phyloP scores from a whole-genome alignment of 352 stramenopile species.

The Pelagophyceae sp. region DNA sequence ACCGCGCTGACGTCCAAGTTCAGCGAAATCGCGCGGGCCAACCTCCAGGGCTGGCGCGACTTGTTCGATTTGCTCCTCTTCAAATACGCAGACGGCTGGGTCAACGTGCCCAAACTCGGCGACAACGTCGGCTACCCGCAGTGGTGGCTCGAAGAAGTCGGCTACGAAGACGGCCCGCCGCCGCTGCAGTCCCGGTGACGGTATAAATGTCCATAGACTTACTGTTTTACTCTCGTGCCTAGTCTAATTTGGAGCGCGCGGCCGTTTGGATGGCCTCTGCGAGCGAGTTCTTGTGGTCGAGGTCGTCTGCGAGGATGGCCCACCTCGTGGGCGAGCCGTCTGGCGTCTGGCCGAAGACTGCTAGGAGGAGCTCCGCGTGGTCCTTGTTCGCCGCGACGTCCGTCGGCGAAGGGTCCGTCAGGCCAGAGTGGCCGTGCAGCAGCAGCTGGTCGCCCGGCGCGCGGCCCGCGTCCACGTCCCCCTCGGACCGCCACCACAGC shows the following conservation, averaged over 20 bases:
- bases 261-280: not conserved
- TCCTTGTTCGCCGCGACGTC: not conserved
- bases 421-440: not conserved
- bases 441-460: not conserved
- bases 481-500: not conserved
- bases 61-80: constrained; percentile 40
- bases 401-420: constrained; percentile 5
- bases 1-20: constrained; percentile 21
- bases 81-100: constrained; percentile 40
- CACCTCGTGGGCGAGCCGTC: not conserved
- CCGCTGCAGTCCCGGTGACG: constrained; percentile 37
- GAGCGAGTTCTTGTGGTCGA: not conserved
- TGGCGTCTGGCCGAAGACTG: constrained; percentile 3
- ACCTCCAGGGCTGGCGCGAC: constrained; percentile 28
- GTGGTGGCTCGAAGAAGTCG: constrained; percentile 41
- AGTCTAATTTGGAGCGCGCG: constrained; percentile 13
- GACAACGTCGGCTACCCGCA: constrained; percentile 35
- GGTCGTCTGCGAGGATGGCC: not conserved
- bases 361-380: not conserved
- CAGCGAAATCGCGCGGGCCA: constrained; percentile 24
- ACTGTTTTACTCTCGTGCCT: not conserved
- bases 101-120: constrained; percentile 33
- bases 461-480: constrained; percentile 1
- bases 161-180: constrained; percentile 32
- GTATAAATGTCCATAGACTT: constrained; percentile 27